Base-by-base conservation (phyloP, 1,139 yeast species). In the Candida gigantensis region DNA sequence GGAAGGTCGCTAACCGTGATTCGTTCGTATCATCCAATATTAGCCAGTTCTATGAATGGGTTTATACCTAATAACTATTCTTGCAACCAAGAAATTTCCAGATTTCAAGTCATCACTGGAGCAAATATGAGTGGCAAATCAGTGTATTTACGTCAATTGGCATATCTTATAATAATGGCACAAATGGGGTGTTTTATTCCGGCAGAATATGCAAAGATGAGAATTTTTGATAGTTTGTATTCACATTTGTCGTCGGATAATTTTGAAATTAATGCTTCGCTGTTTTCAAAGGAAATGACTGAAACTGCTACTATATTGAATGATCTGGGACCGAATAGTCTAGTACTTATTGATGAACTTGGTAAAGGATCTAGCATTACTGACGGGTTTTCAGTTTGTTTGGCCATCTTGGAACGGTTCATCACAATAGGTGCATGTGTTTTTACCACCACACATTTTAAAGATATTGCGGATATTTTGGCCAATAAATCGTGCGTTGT, bases 51-150 rank as follows among this genome's bases (percentile, higher is more conserved):
- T 5, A 40, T 57, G 5, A 30, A 45, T 8, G 40, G 47, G 12
- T 67, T 60, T 43, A 50, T 70, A 9, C 52, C 72, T 0, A 72
- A 73, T 45, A 69, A 68, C 43, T 56, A 66, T 2, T 55, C 58
- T 2, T 56, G 65, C 4, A 47, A 58, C 5, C 45, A 49, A 6
- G 62, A 57, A 12, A 53, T 61, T 4, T 68, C 76, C 3, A 47
- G 68, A 18, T 47, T 72, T 21, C 74, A 70, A 40, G 56, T 72
- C 0, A 57, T 72, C 1, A 70, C 77, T 0, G 77, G 77, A 0
- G 65, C 70, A 14, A 72, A 73, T 32, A 73, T 74, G 78, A 77
- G 79, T 30, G 81, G 81, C 19, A 75, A 76, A 50, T 70, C 78
- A 0, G 67, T 75, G 0, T 71, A 71, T 41, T 64, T 74, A 15